phyloP scores from a whole-genome alignment of 108 stramenopile species.

The Pseudonitzschia multistriata region DNA sequence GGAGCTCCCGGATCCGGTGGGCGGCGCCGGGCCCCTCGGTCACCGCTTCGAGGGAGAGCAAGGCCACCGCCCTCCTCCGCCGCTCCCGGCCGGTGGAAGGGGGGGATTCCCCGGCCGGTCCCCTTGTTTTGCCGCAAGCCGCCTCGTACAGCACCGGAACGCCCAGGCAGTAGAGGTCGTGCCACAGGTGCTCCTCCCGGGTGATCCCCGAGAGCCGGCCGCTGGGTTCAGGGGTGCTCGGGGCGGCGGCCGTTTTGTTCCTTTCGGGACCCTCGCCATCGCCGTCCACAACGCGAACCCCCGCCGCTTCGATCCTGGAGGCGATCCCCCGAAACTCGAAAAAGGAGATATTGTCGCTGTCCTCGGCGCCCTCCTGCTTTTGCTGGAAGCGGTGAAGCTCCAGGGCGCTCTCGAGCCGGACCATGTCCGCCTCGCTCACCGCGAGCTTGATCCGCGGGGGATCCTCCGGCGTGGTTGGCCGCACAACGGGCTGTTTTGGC shows the following conservation, averaged over 20 bases:
- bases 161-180: constrained; percentile 25
- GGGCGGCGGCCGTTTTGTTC: background rate
- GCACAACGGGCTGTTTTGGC: too few species aligned
- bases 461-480: too few species aligned
- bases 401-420: constrained; percentile 23
- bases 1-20: constrained; percentile 13
- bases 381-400: constrained; percentile 20
- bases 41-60: background rate
- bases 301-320: constrained; percentile 5
- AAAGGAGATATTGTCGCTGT: constrained; percentile 10
- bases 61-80: background rate
- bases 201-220: background rate
- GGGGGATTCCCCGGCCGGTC: background rate
- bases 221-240: background rate
- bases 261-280: background rate
- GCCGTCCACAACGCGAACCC: background rate
- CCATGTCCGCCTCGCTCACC: constrained; percentile 16
- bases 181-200: constrained; percentile 27
- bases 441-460: background rate
- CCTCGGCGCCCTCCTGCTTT: background rate
- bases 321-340: constrained; percentile 14
- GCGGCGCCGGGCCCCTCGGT: background rate
- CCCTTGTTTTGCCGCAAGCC: background rate
- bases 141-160: constrained; percentile 14
- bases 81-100: background rate